These are phyloP conservation scores for Colletotrichum siamense DNA, from an alignment of 2,329 filamentous ascomycete species.

Conservation along the genomic window DNA sequence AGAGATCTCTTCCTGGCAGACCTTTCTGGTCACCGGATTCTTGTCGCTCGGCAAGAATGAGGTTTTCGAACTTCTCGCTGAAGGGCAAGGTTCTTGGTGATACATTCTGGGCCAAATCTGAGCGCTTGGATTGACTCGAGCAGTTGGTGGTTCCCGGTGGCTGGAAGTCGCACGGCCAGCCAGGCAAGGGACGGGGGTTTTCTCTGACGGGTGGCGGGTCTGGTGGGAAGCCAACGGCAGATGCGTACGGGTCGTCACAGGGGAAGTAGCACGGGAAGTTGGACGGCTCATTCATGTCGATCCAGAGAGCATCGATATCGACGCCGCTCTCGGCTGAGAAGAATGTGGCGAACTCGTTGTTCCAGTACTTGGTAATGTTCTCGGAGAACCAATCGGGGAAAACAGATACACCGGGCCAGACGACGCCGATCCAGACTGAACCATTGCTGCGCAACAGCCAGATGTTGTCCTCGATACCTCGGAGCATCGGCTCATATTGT, in stretches of 20 bases:
- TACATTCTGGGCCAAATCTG: not conserved
- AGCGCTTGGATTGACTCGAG: conserved; percentile 9
- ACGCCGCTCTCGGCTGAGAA: conserved; percentile 70
- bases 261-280: conserved; percentile 32
- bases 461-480: conserved; percentile 48
- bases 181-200: conserved; percentile 69
- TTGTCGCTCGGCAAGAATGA: conserved; percentile 24
- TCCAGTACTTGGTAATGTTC: conserved; percentile 72
- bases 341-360: conserved; percentile 68
- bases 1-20: conserved; percentile 66
- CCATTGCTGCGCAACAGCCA: conserved; percentile 61
- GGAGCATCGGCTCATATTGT: conserved; percentile 48
- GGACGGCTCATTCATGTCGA: conserved; percentile 66
- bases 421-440: conserved; percentile 65
- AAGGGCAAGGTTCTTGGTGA: not conserved
- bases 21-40: conserved; percentile 53
- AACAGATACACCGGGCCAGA: conserved; percentile 77
- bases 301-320: conserved; percentile 81
- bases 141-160: conserved; percentile 14
- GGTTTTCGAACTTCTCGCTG: conserved; percentile 6
- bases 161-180: conserved; percentile 57
- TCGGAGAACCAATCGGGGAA: conserved; percentile 81
- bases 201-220: conserved; percentile 66
- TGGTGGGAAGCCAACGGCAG: conserved; percentile 58
- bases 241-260: conserved; percentile 44